phyloP scores from a whole-genome alignment of 139 green algal species.

The Chlamydomonas eustigma region DNA sequence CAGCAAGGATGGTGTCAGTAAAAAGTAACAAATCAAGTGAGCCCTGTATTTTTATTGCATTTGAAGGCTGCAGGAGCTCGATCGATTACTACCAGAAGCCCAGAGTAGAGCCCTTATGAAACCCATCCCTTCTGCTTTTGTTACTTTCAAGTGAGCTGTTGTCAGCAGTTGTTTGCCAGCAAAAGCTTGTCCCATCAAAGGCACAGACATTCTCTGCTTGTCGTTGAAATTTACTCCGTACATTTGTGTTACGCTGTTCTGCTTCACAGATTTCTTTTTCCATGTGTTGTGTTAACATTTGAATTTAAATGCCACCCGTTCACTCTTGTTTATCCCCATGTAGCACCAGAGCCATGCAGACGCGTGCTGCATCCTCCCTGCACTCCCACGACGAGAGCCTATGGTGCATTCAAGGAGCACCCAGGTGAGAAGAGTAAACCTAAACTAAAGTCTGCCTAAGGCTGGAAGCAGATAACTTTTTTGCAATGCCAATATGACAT shows the following conservation, averaged over 20 bases:
- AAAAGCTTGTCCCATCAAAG: neutral
- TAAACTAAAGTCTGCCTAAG: neutral
- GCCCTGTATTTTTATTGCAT: no score
- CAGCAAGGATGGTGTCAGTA: no score
- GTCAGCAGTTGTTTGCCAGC: neutral
- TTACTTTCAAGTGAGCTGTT: constrained; percentile 16
- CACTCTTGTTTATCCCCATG: neutral
- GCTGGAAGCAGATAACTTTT: neutral
- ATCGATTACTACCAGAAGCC: neutral
- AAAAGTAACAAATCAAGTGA: no score
- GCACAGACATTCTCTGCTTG: no score
- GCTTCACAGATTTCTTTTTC: no score
- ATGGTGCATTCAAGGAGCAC: neutral
- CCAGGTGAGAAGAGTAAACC: neutral
- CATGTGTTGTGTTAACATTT: no score
- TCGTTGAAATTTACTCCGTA: no score
- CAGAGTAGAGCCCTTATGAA: neutral
- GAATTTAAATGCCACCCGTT: no score
- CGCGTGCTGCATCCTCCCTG: neutral
- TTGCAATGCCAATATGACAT: no score
- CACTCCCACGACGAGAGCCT: neutral
- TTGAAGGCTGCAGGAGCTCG: constrained; percentile 1
- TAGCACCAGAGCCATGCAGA: neutral
- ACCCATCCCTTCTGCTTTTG: constrained; percentile 12
- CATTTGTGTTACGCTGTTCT: no score